Evolutionary conservation across 306 rosid species (phyloP), one percentile per base, ranked within the genome.

Genomic region (Inga laurina): DNA sequence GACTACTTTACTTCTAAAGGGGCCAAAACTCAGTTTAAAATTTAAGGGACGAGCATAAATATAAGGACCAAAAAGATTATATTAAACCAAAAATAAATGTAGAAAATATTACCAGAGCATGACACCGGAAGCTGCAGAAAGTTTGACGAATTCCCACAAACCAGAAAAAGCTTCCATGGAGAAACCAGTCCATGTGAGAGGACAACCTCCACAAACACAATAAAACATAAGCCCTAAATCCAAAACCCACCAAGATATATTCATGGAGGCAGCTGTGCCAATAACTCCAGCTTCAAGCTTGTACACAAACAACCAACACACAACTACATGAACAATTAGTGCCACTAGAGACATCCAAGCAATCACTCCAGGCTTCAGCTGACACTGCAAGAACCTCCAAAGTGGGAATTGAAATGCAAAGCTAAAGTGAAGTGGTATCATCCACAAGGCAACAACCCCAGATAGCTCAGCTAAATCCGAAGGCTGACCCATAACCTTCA

Each of bases 61-160:
- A 39, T 6, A 1, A 39, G 7, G 43, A 39, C 43, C 8, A 5
- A 39, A 39, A 39, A 39, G 43, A 39, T 39, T 39, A 39, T 39
- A 39, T 39, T 39, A 39, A 39, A 8, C 43, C 1, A 6, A 39
- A 39, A 3, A 37, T 37, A 1, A 48, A 48, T 14, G 1, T 3
- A 48, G 15, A 27, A 22, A 22, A 2, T 27, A 10, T 51, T 72
- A 92, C 97, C 97, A 95, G 10, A 95, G 88, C 97, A 95, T 95
- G 84, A 95, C 82, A 0, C 97, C 98, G 27, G 97, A 85, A 78
- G 97, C 81, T 75, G 90, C 90, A 12, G 98, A 95, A 52, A 93
- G 93, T 75, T 86, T 91, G 3, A 86, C 72, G 44, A 90, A 95
- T 4, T 95, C 97, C 97, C 95, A 91, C 14, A 95, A 92, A 5